A percentile compares a stretch with the other conserved stretches of the same genome.
Evolutionary conservation across 164 flowering plant species (phyloP).

Genomic region (Tetrastigma voinierianum): DNA sequence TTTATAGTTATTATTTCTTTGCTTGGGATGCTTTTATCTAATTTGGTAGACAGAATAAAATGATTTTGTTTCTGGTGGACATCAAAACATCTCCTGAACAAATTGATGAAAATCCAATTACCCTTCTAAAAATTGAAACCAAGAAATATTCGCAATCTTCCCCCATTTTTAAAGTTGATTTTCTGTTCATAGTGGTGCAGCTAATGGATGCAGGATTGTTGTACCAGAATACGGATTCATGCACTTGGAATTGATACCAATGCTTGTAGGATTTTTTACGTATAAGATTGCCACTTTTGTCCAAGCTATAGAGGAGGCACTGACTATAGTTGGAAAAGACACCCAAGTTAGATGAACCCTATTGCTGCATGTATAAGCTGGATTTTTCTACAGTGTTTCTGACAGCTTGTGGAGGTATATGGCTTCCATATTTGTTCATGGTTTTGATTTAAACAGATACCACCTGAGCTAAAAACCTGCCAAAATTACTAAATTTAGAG

Average conservation of each 20-base stretch:
- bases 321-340: constrained; percentile 32
- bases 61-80: too few relatives aligned
- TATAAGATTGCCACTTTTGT: constrained; percentile 90
- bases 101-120: too few relatives aligned
- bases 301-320: constrained; percentile 76
- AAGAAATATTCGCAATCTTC: too few relatives aligned
- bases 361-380: neutral
- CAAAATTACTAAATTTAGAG: too few relatives aligned
- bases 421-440: too few relatives aligned
- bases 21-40: too few relatives aligned
- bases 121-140: too few relatives aligned
- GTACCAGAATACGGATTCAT: constrained; percentile 81
- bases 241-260: constrained; percentile 84
- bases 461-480: too few relatives aligned
- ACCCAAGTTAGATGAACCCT: constrained; percentile 17
- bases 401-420: neutral
- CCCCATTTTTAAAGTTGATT: neutral
- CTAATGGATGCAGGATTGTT: constrained; percentile 49
- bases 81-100: too few relatives aligned
- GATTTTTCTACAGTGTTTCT: neutral
- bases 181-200: neutral
- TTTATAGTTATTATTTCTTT: too few relatives aligned
- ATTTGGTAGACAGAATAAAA: too few relatives aligned
- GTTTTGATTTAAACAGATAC: too few relatives aligned
- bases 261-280: constrained; percentile 94